These are phyloP conservation scores for Avena atlantica DNA, from an alignment of 176 grass and related monocot genomes.

Conservation along the genomic window DNA sequence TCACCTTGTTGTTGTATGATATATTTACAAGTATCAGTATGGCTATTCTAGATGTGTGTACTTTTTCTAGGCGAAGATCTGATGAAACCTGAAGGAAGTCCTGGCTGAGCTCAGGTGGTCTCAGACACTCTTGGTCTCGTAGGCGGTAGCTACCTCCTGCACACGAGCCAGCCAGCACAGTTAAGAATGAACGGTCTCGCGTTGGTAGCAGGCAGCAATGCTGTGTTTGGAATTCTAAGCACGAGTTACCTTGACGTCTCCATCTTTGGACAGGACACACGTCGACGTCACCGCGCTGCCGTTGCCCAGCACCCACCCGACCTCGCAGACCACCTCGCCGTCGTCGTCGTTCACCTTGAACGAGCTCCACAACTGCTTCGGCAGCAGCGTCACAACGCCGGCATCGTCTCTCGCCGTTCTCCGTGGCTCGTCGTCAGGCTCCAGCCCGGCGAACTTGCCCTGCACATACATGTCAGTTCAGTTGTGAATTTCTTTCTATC, in stretches of 20 bases:
- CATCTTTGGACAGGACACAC: constrained; percentile 60
- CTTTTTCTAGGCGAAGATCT: not conserved
- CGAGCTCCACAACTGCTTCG: constrained; percentile 78
- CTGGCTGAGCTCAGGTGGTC: not conserved
- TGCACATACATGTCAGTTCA: constrained; percentile 18
- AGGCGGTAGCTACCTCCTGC: constrained; percentile 62
- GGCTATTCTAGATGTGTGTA: constrained; percentile 22
- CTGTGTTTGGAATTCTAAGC: not conserved
- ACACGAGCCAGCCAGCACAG: not conserved
- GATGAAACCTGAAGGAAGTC: constrained; percentile 34
- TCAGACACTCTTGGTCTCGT: constrained; percentile 46
- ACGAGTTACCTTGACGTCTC: constrained; percentile 68
- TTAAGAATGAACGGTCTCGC: not conserved
- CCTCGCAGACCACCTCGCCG: constrained; percentile 65
- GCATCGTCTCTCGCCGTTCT: constrained; percentile 47
- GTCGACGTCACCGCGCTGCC: constrained; percentile 72
- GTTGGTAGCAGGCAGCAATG: not conserved
- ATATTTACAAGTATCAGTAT: not conserved
- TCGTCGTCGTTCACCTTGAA: constrained; percentile 51
- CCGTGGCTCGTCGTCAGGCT: constrained; percentile 35
- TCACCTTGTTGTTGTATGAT: not conserved
- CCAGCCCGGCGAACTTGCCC: constrained; percentile 62
- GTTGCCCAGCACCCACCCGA: constrained; percentile 70
- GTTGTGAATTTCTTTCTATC: no score
- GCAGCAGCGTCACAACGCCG: constrained; percentile 65